Conservation (phyloP, 208 protist genomes). For the Trypanosoma grayi region DNA sequence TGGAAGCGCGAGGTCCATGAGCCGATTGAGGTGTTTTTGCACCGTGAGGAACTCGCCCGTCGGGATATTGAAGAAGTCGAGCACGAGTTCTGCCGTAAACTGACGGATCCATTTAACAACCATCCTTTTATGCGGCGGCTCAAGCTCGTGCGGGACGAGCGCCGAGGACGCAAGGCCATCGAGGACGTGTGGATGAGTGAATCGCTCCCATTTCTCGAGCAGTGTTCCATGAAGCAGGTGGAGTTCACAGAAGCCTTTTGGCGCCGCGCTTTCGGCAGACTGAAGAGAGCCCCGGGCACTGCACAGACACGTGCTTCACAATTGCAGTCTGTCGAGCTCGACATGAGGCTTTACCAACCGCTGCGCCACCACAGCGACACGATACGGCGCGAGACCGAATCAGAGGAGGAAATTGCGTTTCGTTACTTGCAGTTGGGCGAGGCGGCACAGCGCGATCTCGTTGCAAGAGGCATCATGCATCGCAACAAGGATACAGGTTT, state of each 20-base stretch:
- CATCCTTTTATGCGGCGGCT: constrained; percentile 25
- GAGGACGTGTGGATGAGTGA: constrained; percentile 29
- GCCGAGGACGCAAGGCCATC: constrained; percentile 6
- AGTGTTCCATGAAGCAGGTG: constrained; percentile 11
- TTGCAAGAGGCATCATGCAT: constrained; percentile 28
- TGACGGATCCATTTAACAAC: constrained; percentile 1
- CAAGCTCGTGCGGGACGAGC: constrained; percentile 21
- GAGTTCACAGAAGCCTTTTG: constrained; percentile 28
- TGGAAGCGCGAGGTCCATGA: constrained; percentile 17
- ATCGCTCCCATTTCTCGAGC: constrained; percentile 42
- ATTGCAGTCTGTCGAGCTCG: constrained; percentile 1
- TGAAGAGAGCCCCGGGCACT: neutral
- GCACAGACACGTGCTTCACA: neutral
- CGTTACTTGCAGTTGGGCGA: constrained; percentile 42
- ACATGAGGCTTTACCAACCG: constrained; percentile 47
- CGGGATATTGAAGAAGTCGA: constrained; percentile 41
- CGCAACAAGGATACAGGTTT: constrained; percentile 25
- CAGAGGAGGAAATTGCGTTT: constrained; percentile 65
- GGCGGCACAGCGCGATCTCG: constrained; percentile 44
- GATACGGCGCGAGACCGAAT: constrained; percentile 66
- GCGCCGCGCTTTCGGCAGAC: constrained; percentile 17
- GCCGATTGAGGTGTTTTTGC: constrained; percentile 21
- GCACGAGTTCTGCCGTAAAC: constrained; percentile 4
- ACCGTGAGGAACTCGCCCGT: constrained; percentile 39
- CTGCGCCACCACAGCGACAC: constrained; percentile 57